phyloP scores from a whole-genome alignment of 2,329 filamentous ascomycete species.

The Penicillium digitatum region DNA sequence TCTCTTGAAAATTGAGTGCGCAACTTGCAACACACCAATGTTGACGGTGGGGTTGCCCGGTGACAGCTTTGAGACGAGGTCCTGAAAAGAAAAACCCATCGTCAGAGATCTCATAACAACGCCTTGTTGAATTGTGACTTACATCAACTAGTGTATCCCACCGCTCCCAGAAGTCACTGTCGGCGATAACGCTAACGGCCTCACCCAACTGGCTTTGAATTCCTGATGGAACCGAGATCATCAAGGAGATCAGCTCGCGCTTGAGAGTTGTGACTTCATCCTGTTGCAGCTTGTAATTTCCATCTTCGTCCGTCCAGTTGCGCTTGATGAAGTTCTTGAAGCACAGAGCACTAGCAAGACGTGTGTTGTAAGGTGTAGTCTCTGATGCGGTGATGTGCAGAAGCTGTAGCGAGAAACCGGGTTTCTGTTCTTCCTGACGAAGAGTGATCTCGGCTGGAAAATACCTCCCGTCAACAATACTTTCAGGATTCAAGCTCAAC shows the following conservation, averaged over 20 bases:
- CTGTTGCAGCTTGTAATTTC: constrained; percentile 79
- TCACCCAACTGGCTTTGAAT: constrained; percentile 94
- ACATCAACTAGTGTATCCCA: constrained; percentile 95
- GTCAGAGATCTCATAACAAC: constrained; percentile 1
- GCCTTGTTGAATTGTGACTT: constrained; percentile 27
- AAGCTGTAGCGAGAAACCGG: constrained; percentile 80
- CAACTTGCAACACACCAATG: constrained; percentile 91
- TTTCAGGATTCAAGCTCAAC: neutral
- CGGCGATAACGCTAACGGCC: constrained; percentile 93
- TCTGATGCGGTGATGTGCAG: constrained; percentile 84
- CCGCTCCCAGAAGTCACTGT: constrained; percentile 92
- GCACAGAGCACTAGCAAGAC: constrained; percentile 82
- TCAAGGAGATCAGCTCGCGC: constrained; percentile 87
- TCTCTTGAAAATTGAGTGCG: constrained; percentile 94
- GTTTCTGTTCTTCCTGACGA: constrained; percentile 72
- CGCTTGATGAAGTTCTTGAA: constrained; percentile 98
- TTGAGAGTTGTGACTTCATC: constrained; percentile 90
- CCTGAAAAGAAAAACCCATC: constrained; percentile 44
- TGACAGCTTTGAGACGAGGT: constrained; percentile 83
- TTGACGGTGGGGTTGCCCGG: constrained; percentile 78
- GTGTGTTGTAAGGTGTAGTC: constrained; percentile 68
- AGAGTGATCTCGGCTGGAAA: constrained; percentile 72
- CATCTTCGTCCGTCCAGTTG: constrained; percentile 94
- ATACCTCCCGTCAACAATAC: constrained; percentile 1
- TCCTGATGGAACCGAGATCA: constrained; percentile 83